Evolutionary conservation across 2,329 filamentous ascomycete genomes (phyloP).

Genomic region (Fusarium sp.): DNA sequence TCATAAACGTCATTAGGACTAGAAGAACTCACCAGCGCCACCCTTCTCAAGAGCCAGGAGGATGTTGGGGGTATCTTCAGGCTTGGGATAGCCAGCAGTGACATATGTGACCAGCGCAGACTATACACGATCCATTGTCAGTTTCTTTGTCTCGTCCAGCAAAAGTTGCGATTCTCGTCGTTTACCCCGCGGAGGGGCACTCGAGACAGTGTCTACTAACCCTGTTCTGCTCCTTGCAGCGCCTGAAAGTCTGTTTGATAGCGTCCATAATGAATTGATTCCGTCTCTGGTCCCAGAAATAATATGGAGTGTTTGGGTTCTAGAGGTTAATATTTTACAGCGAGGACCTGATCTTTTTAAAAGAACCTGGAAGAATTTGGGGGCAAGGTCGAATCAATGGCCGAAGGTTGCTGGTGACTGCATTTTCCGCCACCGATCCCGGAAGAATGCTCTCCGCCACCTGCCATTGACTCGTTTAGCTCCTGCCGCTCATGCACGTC

Average conservation of each 20-base stretch:
- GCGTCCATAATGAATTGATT: conserved; percentile 64
- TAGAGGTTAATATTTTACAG: background rate
- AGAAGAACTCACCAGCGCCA: conserved; percentile 79
- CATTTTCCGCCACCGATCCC: conserved; percentile 50
- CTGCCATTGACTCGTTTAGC: conserved; percentile 38
- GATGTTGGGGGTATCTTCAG: conserved; percentile 86
- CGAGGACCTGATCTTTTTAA: conserved; percentile 33
- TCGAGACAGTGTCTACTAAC: conserved; percentile 58
- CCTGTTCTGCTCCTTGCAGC: conserved; percentile 72
- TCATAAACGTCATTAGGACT: conserved; percentile 12
- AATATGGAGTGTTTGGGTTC: conserved; percentile 1
- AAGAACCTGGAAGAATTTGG: conserved; percentile 18
- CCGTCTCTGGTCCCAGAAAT: conserved; percentile 20
- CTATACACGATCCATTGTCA: conserved; percentile 60
- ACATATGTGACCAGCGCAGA: conserved; percentile 95
- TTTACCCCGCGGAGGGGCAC: conserved; percentile 52
- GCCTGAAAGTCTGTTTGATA: conserved; percentile 72
- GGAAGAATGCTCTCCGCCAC: conserved; percentile 52
- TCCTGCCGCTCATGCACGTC: conserved; percentile 43
- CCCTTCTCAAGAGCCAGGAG: conserved; percentile 92
- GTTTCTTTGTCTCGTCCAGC: conserved; percentile 19
- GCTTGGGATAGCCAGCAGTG: conserved; percentile 90
- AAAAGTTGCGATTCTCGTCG: conserved; percentile 14
- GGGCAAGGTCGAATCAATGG: conserved; percentile 21
- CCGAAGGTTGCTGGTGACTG: conserved; percentile 24